Conservation (phyloP, 495 filamentous ascomycete genomes). For the Aspergillus cristatus region DNA sequence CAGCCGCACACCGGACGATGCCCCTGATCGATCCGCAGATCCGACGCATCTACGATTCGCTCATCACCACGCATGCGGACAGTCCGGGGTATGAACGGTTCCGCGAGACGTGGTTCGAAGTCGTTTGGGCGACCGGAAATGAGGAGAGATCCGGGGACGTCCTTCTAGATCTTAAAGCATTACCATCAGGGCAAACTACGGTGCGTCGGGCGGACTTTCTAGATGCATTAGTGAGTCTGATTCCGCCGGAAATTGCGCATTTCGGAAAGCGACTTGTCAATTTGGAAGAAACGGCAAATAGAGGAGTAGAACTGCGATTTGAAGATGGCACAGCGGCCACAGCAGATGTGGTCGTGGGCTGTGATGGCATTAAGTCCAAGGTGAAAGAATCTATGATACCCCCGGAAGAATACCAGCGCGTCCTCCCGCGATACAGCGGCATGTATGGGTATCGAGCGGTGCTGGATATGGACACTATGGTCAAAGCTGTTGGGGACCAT, state of each 20-base stretch:
- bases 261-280: slow-evolving; percentile 24
- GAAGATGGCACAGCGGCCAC: slow-evolving; percentile 21
- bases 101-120: slow-evolving; percentile 5
- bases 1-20: slow-evolving; percentile 50
- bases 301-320: slow-evolving; percentile 17
- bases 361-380: slow-evolving; percentile 48
- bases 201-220: slow-evolving; percentile 50
- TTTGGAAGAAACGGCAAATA: slow-evolving; percentile 10
- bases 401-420: slow-evolving; percentile 20
- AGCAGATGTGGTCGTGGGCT: slow-evolving; percentile 43
- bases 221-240: slow-evolving; percentile 45
- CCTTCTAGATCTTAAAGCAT: slow-evolving; percentile 22
- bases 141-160: slow-evolving; percentile 16
- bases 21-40: slow-evolving; percentile 35
- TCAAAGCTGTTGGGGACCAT: slow-evolving; percentile 42
- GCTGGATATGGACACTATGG: slow-evolving; percentile 51
- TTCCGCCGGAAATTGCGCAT: slow-evolving; percentile 35
- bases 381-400: slow-evolving; percentile 38
- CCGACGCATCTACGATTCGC: slow-evolving; percentile 21
- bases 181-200: slow-evolving; percentile 25
- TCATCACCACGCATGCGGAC: slow-evolving; percentile 24
- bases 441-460: slow-evolving; percentile 51
- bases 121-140: slow-evolving; percentile 12
- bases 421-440: slow-evolving; percentile 32
- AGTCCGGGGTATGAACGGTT: slow-evolving; percentile 7